These are phyloP conservation scores for Lactarius sp. DNA, from an alignment of 768 basidiomycete genomes.

Conservation along the genomic window DNA sequence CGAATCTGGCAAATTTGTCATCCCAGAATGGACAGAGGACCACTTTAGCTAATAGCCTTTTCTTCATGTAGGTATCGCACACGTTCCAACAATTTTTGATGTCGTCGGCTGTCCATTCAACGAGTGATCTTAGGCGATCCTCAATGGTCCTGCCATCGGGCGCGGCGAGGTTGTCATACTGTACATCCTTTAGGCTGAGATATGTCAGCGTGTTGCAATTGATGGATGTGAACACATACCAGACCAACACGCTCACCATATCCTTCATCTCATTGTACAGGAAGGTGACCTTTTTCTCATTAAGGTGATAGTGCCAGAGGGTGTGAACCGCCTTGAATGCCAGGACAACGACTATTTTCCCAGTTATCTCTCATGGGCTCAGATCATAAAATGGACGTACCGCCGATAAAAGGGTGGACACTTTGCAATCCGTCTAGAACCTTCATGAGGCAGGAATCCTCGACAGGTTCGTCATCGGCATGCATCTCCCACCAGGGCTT, in stretches of 20 bases:
- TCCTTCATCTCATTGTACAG: constrained; percentile 49
- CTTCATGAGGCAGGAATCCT: constrained; percentile 29
- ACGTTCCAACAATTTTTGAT: constrained; percentile 33
- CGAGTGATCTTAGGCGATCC: constrained; percentile 33
- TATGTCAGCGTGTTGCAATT: not conserved
- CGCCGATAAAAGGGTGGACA: constrained; percentile 31
- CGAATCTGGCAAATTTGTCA: constrained; percentile 26
- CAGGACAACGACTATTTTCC: constrained; percentile 39
- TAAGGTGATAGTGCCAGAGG: constrained; percentile 30
- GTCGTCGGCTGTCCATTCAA: constrained; percentile 30
- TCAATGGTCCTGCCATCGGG: constrained; percentile 35
- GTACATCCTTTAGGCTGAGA: constrained; percentile 32
- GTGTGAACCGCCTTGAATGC: constrained; percentile 48
- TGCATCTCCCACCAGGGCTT: not conserved
- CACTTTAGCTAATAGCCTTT: constrained; percentile 30
- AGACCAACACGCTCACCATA: constrained; percentile 35
- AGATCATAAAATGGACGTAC: constrained; percentile 17
- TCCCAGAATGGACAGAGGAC: constrained; percentile 32
- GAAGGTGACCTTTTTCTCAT: constrained; percentile 44
- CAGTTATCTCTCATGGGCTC: not conserved
- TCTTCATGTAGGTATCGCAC: constrained; percentile 35
- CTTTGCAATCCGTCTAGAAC: constrained; percentile 30
- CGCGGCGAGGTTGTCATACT: constrained; percentile 27
- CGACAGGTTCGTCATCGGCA: not conserved
- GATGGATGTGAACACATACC: constrained; percentile 1